Evolutionary conservation across 805 yeast species (phyloP).

Genomic region (Sporopachydermia quercuum): DNA sequence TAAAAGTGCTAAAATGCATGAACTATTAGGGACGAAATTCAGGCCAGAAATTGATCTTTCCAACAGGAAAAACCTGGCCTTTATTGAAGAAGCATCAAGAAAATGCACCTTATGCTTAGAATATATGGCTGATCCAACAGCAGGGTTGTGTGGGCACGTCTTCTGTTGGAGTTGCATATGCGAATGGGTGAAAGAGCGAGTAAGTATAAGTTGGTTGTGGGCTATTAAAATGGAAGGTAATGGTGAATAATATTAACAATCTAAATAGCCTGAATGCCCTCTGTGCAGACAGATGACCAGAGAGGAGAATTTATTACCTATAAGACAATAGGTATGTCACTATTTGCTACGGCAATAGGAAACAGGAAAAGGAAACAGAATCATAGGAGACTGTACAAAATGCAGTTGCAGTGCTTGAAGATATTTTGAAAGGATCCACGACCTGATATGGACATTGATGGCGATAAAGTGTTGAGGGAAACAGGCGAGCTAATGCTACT

Average conservation of each 20-base stretch:
- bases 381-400: too few species aligned
- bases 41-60: constrained; percentile 32
- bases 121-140: constrained; percentile 66
- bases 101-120: constrained; percentile 76
- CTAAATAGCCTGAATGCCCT: constrained; percentile 68
- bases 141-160: constrained; percentile 82
- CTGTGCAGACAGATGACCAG: constrained; percentile 62
- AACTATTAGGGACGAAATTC: constrained; percentile 2
- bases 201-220: neutral
- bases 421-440: too few species aligned
- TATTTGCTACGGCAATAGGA: too few species aligned
- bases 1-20: constrained; percentile 6
- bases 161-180: constrained; percentile 87
- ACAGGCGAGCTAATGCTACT: too few species aligned
- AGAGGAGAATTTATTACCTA: constrained; percentile 47
- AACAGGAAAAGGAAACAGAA: too few species aligned
- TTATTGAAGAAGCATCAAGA: constrained; percentile 55
- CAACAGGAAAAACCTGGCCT: constrained; percentile 43
- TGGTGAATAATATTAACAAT: neutral
- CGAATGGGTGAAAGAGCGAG: constrained; percentile 74
- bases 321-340: too few species aligned
- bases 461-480: too few species aligned
- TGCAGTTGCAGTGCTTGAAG: too few species aligned
- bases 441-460: too few species aligned
- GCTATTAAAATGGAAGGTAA: neutral